Base-by-base conservation (phyloP, 176 grass and related monocot genomes). In the Carex pumila region DNA sequence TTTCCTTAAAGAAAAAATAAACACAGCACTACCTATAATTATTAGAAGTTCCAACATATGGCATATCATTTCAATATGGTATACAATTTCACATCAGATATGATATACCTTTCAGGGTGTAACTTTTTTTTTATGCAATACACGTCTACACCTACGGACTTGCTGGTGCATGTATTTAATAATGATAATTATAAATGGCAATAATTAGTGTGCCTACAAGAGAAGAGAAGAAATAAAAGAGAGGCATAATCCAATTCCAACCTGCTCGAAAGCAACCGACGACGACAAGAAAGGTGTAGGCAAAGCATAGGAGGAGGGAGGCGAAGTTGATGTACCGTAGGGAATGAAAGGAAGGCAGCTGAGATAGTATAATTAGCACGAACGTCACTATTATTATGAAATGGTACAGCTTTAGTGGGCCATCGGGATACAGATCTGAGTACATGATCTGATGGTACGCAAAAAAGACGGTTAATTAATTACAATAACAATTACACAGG, bases 271-370 rank as follows among this genome's bases (percentile, higher is more conserved):
- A 90, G 87, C 96, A 95, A 85, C 88, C 96, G 18, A 88, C 81
- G 67, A 92, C 82, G 1, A 98, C 89, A 61, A 98, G 93, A 41
- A 87, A 71, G 29, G 89, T 92, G 88, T 98, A 98, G 14, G 90
- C 91, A 79, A 95, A 80, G 89, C 91, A 87, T 62, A 98, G 86
- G 65, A 98, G 18, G 32, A 98, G 86, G 0, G 96, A 98, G 5
- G 58, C 88, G 22, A 98, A 88, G 85, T 95, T 98, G 86, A 98
- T 95, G 85, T 98, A 84, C 73, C 96, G 91, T 15, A 98, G 77
- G 1, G 96, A 98, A 71, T 98, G 96, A 74, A 98, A 98, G 5
- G 96, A 98, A 7, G 96, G 96, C 79, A 98, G 37, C 81, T 98
- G 96, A 18, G 96, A 95, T 12, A 98, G 96, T 58, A 98, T 82